phyloP scores from a whole-genome alignment of 2,329 filamentous ascomycete genomes.

The Plenodomus tracheiphilus region DNA sequence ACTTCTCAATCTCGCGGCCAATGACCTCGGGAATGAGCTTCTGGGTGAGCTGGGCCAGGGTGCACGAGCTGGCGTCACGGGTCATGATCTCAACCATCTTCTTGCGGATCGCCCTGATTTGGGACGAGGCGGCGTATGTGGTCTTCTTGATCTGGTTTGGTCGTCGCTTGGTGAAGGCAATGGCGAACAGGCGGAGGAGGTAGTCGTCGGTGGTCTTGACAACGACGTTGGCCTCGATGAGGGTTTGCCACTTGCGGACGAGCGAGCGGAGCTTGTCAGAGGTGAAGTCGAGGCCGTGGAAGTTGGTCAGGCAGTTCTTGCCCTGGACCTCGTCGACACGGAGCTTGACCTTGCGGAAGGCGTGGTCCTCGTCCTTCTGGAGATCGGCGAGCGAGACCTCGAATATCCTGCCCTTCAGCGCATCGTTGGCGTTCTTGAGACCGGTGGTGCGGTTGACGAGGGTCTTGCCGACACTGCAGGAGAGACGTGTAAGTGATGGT shows the following conservation, averaged over 20 bases:
- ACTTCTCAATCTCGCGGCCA: slow-evolving; percentile 99
- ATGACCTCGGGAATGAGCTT: slow-evolving; percentile 99
- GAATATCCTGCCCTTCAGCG: slow-evolving; percentile 97
- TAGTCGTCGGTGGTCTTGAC: slow-evolving; percentile 99
- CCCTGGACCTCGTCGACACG: slow-evolving; percentile 98
- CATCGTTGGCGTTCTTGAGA: slow-evolving; percentile 99
- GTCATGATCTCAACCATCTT: slow-evolving; percentile 99
- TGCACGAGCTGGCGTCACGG: slow-evolving; percentile 92
- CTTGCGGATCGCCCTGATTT: slow-evolving; percentile 97
- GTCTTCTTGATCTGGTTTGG: slow-evolving; percentile 99
- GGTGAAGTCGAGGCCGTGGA: slow-evolving; percentile 99
- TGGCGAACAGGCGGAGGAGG: slow-evolving; percentile 97
- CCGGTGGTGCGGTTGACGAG: slow-evolving; percentile 99
- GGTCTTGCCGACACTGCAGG: slow-evolving; percentile 92
- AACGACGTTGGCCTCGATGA: slow-evolving; percentile 99
- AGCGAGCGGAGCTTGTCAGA: slow-evolving; percentile 99
- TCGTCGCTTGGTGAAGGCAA: slow-evolving; percentile 98
- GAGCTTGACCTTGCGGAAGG: slow-evolving; percentile 99
- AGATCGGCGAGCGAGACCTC: slow-evolving; percentile 98
- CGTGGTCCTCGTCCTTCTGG: slow-evolving; percentile 99
- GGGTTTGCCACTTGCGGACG: slow-evolving; percentile 98
- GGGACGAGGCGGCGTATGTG: slow-evolving; percentile 94
- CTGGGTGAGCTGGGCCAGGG: slow-evolving; percentile 91
- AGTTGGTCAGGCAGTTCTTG: slow-evolving; percentile 99
- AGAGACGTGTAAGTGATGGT: slow-evolving; percentile 30